Evolutionary conservation across 2,329 filamentous ascomycete genomes (phyloP), one percentile per base, ranked within the genome.

Genomic region (Trichoderma guizhouense): DNA sequence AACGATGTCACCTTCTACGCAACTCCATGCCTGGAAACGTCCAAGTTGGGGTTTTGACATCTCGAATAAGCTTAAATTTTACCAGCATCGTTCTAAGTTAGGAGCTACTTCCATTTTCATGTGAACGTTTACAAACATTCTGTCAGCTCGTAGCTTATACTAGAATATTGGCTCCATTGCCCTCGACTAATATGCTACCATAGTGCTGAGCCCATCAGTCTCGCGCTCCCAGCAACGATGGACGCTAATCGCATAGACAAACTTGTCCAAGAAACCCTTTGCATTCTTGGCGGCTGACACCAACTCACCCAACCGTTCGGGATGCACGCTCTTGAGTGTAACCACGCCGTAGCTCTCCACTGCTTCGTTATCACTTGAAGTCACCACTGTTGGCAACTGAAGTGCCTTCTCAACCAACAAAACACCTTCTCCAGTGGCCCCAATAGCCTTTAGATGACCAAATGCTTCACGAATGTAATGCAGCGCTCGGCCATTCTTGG

Each of bases 391-490:
- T 0, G 83, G 81, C 9, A 88, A 74, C 6, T 81, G 80, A 18
- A 88, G 78, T 0, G 86, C 85, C 47, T 81, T 77, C 21, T 84
- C 78, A 32, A 95, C 84, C 53, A 95, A 83, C 3, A 88, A 83
- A 0, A 93, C 88, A 0, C 86, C 93, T 78, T 94, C 92, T 0
- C 92, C 93, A 0, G 91, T 92, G 0, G 91, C 93, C 2, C 89
- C 93, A 28, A 96, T 92, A 2, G 92, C 84, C 84, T 96, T 96
- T 65, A 94, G 85, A 74, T 96, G 93, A 0, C 92, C 93, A 75
- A 95, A 96, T 0, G 93, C 91, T 79, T 96, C 93, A 2, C 91
- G 87, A 5, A 95, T 83, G 88, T 91, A 96, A 83, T 95, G 91
- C 2, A 92, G 78, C 0, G 92, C 92, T 21, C 92, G 90, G 0